phyloP scores from a whole-genome alignment of 306 rosid genomes.

The Elaeagnus macrophylla region DNA sequence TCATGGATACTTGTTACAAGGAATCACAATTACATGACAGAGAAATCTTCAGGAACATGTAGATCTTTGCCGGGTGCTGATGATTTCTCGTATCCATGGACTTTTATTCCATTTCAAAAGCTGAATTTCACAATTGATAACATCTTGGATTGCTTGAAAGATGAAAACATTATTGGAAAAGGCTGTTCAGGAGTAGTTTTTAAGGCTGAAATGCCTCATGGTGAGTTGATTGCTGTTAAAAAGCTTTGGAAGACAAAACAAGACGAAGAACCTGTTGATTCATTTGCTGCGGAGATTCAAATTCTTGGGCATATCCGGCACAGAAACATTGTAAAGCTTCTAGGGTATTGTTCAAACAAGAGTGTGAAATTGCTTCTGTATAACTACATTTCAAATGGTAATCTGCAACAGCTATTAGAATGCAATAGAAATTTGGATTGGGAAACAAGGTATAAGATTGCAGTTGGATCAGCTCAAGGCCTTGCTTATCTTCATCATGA shows the following conservation, averaged over 20 bases:
- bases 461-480: slow-evolving; percentile 93
- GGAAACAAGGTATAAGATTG: slow-evolving; percentile 95
- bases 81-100: slow-evolving; percentile 98
- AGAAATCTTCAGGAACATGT: slow-evolving; percentile 36
- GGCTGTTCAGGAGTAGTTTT: slow-evolving; percentile 88
- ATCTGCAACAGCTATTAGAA: slow-evolving; percentile 74
- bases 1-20: slow-evolving; percentile 61
- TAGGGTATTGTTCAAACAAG: slow-evolving; percentile 87
- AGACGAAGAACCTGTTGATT: slow-evolving; percentile 77
- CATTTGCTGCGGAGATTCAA: slow-evolving; percentile 92
- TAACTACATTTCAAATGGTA: slow-evolving; percentile 86
- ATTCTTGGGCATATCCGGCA: slow-evolving; percentile 96
- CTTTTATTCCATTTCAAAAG: slow-evolving; percentile 94
- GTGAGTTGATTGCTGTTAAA: slow-evolving; percentile 81
- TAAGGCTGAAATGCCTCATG: slow-evolving; percentile 71
- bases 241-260: slow-evolving; percentile 86
- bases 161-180: slow-evolving; percentile 82
- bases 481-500: slow-evolving; percentile 93
- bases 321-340: slow-evolving; percentile 78
- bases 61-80: slow-evolving; percentile 52
- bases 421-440: slow-evolving; percentile 77
- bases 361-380: slow-evolving; percentile 90
- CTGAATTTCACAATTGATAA: slow-evolving; percentile 66
- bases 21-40: slow-evolving; percentile 41
- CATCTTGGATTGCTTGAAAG: slow-evolving; percentile 82